These are phyloP conservation scores for Neospora caninum DNA, from an alignment of 169 alveolate genomes.

Conservation along the genomic window DNA sequence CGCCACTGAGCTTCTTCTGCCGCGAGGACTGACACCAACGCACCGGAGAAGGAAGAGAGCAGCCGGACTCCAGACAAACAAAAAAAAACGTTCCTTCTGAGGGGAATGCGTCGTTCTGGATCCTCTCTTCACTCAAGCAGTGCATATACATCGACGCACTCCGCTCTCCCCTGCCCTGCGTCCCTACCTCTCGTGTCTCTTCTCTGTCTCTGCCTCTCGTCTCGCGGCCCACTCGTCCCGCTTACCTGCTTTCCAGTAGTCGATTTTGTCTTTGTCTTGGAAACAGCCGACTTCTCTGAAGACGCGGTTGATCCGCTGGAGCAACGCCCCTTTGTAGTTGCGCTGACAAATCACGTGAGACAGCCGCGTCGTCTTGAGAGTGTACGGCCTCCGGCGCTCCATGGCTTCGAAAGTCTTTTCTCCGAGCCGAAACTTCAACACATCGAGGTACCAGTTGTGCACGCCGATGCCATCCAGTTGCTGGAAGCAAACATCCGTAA, in stretches of 20 bases:
- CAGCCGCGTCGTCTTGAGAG: constrained; percentile 79
- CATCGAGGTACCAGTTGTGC: constrained; percentile 81
- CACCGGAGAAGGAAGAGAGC: neutral
- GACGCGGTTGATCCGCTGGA: constrained; percentile 54
- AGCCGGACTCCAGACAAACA: neutral
- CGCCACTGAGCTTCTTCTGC: neutral
- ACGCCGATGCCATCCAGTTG: constrained; percentile 84
- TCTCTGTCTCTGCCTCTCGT: neutral
- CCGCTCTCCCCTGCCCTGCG: too few species aligned
- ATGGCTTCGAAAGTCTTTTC: constrained; percentile 77
- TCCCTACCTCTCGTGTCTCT: neutral
- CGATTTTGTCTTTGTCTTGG: constrained; percentile 50
- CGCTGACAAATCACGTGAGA: constrained; percentile 79
- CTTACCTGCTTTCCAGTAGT: constrained; percentile 54
- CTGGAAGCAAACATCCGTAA: constrained; percentile 82
- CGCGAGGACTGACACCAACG: neutral
- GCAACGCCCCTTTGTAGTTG: constrained; percentile 41
- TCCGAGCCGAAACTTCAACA: constrained; percentile 81
- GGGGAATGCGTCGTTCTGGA: neutral
- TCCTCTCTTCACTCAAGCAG: neutral
- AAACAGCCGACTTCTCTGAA: constrained; percentile 63
- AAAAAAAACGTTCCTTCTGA: neutral
- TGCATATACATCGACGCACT: too few species aligned
- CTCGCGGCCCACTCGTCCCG: neutral
- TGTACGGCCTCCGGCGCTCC: constrained; percentile 77